Base-by-base conservation (phyloP, 2,329 filamentous ascomycete genomes). In the Phaeophleospora eucalypticola region DNA sequence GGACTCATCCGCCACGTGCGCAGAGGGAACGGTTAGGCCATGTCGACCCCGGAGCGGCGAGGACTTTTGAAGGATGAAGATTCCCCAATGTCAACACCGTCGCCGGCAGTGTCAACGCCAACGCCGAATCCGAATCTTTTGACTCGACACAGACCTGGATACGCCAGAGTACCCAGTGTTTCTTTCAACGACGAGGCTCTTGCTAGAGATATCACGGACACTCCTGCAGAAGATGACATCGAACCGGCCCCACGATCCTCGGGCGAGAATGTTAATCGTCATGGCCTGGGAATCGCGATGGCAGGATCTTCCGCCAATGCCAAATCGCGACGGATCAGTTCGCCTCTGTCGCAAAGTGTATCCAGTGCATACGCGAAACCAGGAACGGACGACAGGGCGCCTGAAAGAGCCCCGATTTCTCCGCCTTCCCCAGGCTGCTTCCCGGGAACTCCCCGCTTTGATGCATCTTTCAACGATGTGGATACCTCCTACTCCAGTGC, bases 211-310 rank as follows among this genome's bases (percentile, higher is more conserved):
- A 54, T 51, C 33, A 52, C 49, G 16, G 54, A 63, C 24, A 60
- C 60, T 6, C 53, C 63, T 16, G 62, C 64, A 32, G 61, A 65
- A 15, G 66, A 65, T 29, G 67, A 64, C 29, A 54, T 49, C 24
- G 43, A 38, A 4, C 37, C 51, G 24, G 46, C 46, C 18, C 38
- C 52, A 18, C 27, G 33, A 33, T 16, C 36, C 36, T 35, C 40
- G 15, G 21, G 17, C 19, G 34, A 44, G n/a, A 32, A 36, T 20
- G 39, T 44, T 36, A 41, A 27, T 15, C 51, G 52, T 17, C 42
- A 56, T 45, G 69, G 69, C 10, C 49, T 71, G 27, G 68, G 68
- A 6, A 70, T 71, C 14, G 20, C 45, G n/a, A 36, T 36, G 8
- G 49, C 43, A 36, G 45, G 16, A 33, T 48, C 33, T 17, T 10